Percentiles rank a stretch among this genome's conserved stretches.
These are phyloP conservation scores for Pestalotiopsis sp. DNA, from an alignment of 2,329 filamentous ascomycete species.

Conservation along the genomic window DNA sequence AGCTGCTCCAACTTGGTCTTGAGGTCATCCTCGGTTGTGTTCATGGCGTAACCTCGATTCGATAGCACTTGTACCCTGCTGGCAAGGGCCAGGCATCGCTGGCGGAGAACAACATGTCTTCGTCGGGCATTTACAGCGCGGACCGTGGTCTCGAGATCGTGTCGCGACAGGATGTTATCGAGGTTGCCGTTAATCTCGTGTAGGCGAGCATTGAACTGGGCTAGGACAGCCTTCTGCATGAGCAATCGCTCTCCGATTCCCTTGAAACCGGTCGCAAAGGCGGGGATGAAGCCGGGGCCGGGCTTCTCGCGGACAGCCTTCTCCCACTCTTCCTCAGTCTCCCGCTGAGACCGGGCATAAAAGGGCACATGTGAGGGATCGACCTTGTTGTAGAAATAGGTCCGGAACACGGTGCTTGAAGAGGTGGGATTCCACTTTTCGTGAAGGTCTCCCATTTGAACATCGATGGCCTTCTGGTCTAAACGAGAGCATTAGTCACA, in stretches of 20 bases:
- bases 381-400: constrained; percentile 88
- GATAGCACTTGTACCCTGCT: constrained; percentile 80
- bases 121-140: constrained; percentile 73
- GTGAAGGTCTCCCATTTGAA: constrained; percentile 72
- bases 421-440: constrained; percentile 75
- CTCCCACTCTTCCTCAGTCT: constrained; percentile 82
- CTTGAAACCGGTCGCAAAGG: constrained; percentile 74
- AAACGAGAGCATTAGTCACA: constrained; percentile 15
- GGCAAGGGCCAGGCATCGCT: constrained; percentile 74
- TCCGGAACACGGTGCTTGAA: constrained; percentile 74
- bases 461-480: constrained; percentile 74
- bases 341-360: constrained; percentile 70
- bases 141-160: constrained; percentile 77
- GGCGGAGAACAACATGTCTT: constrained; percentile 72
- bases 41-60: constrained; percentile 80
- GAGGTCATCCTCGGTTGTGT: constrained; percentile 78
- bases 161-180: constrained; percentile 71
- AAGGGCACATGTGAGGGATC: constrained; percentile 75
- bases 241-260: constrained; percentile 73
- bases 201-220: constrained; percentile 70
- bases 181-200: constrained; percentile 81
- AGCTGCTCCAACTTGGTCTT: constrained; percentile 71
- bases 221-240: constrained; percentile 71
- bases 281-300: constrained; percentile 74
- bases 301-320: constrained; percentile 82